Conservation (phyloP, 1,284 basidiomycete species). For the Coniophora puteana region DNA sequence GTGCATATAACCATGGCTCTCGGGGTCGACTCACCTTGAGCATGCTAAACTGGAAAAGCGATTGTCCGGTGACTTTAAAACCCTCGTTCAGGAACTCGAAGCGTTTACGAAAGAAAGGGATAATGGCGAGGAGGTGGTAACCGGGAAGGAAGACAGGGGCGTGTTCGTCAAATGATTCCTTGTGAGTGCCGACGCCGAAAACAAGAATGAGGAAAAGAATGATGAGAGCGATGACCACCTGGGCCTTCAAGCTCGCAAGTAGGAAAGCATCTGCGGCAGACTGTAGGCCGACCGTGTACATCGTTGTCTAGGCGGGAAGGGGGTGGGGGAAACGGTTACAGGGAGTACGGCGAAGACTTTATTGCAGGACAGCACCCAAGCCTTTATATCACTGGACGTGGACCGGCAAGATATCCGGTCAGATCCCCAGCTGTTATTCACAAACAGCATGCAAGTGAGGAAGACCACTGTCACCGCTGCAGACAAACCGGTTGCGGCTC, state of each 20-base stretch:
- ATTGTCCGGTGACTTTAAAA: constrained; percentile 59
- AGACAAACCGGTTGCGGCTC: too few species aligned
- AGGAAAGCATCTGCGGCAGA: constrained; percentile 55
- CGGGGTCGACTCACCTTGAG: constrained; percentile 36
- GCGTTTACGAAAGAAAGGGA: constrained; percentile 62
- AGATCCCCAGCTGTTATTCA: too few species aligned
- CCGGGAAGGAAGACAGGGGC: constrained; percentile 53
- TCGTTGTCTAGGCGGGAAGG: too few species aligned
- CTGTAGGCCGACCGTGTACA: constrained; percentile 57
- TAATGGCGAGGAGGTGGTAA: constrained; percentile 49
- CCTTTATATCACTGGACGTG: too few species aligned
- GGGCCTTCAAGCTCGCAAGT: constrained; percentile 49
- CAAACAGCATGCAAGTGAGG: too few species aligned
- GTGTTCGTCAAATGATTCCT: constrained; percentile 31
- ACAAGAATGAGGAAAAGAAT: constrained; percentile 49
- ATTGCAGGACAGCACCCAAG: constrained; percentile 8
- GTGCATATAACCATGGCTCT: constrained; percentile 9
- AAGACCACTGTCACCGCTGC: too few species aligned
- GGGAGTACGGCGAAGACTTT: constrained; percentile 20
- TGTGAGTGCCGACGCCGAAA: constrained; percentile 35
- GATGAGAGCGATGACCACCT: constrained; percentile 52
- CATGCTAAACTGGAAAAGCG: constrained; percentile 63
- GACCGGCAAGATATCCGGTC: too few species aligned
- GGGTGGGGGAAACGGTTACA: constrained; percentile 20
- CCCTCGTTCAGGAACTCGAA: constrained; percentile 70